These are phyloP conservation scores for Saccharata proteae DNA, from an alignment of 2,329 filamentous ascomycete species.

Conservation along the genomic window DNA sequence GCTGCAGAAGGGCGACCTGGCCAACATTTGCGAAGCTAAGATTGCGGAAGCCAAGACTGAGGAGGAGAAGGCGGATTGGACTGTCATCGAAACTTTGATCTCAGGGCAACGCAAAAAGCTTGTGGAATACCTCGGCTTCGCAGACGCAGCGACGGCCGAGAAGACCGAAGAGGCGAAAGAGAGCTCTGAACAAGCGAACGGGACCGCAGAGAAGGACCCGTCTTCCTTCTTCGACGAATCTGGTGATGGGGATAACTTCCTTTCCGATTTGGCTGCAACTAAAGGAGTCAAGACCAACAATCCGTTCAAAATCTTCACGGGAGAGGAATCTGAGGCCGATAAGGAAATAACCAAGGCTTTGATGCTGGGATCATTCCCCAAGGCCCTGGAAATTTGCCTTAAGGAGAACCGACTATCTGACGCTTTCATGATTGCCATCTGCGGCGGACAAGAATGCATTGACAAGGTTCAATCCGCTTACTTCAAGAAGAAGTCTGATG, in stretches of 20 bases:
- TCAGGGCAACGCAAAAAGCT: conserved; percentile 74
- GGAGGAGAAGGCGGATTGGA: conserved; percentile 93
- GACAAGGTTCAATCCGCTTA: conserved; percentile 91
- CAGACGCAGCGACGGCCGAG: conserved; percentile 40
- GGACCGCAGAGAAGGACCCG: conserved; percentile 25
- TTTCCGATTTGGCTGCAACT: conserved; percentile 71
- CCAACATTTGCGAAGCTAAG: conserved; percentile 67
- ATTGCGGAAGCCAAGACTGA: conserved; percentile 65
- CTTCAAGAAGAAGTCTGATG: conserved; percentile 66
- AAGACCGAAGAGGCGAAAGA: conserved; percentile 33
- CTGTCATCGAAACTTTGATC: conserved; percentile 79
- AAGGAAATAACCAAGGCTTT: conserved; percentile 77
- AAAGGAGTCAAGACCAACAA: conserved; percentile 90
- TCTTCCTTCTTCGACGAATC: conserved; percentile 73
- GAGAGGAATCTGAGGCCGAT: conserved; percentile 73
- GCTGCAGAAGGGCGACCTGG: conserved; percentile 64
- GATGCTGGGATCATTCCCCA: conserved; percentile 81
- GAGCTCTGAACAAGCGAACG: conserved; percentile 32
- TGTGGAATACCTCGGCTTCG: conserved; percentile 81
- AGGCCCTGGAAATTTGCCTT: conserved; percentile 78
- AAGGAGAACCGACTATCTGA: conserved; percentile 85
- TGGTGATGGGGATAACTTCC: conserved; percentile 64
- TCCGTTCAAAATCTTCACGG: conserved; percentile 80
- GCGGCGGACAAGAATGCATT: conserved; percentile 82
- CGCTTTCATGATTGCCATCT: conserved; percentile 96